Percentiles rank a stretch among this genome's conserved stretches.
These are phyloP conservation scores for Lojkania enalia DNA, from an alignment of 2,329 filamentous ascomycete genomes.

Conservation along the genomic window DNA sequence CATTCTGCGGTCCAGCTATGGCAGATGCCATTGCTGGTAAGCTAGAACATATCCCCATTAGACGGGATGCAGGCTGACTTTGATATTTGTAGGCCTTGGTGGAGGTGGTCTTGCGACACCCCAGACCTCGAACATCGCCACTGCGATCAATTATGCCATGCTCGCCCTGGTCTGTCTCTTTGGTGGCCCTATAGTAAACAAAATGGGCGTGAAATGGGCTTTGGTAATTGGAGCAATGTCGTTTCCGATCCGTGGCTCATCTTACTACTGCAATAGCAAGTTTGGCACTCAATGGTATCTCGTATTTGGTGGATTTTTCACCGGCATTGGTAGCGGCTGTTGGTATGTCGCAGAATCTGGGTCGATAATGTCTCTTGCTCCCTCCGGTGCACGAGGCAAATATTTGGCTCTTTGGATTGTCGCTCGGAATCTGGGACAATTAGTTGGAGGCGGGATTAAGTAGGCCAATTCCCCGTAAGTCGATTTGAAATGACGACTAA, in stretches of 20 bases:
- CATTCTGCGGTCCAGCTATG: conserved; percentile 43
- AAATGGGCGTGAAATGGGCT: conserved; percentile 53
- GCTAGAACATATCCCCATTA: too few relatives aligned
- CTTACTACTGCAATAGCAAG: conserved; percentile 55
- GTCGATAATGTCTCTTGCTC: conserved; percentile 54
- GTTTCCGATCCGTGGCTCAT: conserved; percentile 53
- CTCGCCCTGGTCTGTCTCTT: conserved; percentile 45
- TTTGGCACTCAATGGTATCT: conserved; percentile 55
- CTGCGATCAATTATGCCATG: conserved; percentile 33
- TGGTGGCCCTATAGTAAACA: conserved; percentile 53
- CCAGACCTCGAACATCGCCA: conserved; percentile 49
- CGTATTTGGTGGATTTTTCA: conserved; percentile 28
- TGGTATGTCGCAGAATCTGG: conserved; percentile 57
- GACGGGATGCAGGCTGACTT: too few relatives aligned
- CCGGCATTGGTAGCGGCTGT: conserved; percentile 42
- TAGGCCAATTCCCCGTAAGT: too few relatives aligned
- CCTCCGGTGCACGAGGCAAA: conserved; percentile 52
- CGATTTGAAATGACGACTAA: too few relatives aligned
- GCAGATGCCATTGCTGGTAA: conserved; percentile 38
- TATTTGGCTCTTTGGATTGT: conserved; percentile 56
- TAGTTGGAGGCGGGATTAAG: conserved; percentile 52
- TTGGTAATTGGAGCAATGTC: conserved; percentile 49
- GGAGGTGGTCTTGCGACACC: conserved; percentile 53
- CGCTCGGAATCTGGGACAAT: conserved; percentile 51
- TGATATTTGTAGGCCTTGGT: conserved; percentile 25